Percentiles rank a stretch among this genome's conserved stretches.
Conservation (phyloP, 257 asterid genomes). For the Misopates orontium region DNA sequence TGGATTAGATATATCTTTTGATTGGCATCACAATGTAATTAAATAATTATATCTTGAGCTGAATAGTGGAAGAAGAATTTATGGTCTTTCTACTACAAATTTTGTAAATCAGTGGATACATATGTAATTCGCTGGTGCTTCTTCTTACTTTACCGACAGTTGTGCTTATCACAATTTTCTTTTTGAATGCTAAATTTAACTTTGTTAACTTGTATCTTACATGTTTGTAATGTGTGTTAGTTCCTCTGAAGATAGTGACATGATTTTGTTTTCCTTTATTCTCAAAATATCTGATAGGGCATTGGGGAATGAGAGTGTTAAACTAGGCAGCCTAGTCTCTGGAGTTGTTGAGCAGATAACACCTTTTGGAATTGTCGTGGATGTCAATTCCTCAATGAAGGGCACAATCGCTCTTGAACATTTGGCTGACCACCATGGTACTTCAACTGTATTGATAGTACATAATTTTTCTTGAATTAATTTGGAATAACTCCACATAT, state of each 20-base stretch:
- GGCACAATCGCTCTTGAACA: constrained; percentile 83
- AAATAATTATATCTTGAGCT: not conserved
- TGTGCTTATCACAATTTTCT: not conserved
- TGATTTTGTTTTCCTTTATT: constrained; percentile 3
- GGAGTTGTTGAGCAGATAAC: constrained; percentile 77
- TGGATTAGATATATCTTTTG: not conserved
- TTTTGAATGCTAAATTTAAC: not conserved
- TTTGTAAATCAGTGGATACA: constrained; percentile 6
- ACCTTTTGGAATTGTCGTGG: constrained; percentile 55
- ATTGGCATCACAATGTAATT: constrained; percentile 7
- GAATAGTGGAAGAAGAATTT: not conserved
- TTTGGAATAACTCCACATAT: constrained; percentile 1
- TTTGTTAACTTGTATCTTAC: constrained; percentile 13
- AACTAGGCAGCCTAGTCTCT: constrained; percentile 77
- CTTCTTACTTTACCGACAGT: too few relatives aligned
- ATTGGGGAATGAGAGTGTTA: constrained; percentile 46
- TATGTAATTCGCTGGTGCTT: too few relatives aligned
- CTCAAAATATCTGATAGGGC: constrained; percentile 42
- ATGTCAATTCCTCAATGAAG: constrained; percentile 52
- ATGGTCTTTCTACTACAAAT: not conserved
- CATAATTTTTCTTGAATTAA: constrained; percentile 11
- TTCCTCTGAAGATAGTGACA: constrained; percentile 13
- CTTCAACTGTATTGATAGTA: constrained; percentile 9
- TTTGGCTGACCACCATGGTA: constrained; percentile 89
- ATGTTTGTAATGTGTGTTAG: not conserved